Percentiles rank a stretch among this genome's conserved stretches.
Evolutionary conservation across 148 eudicot species (phyloP).

Genomic region (Nyssa sinensis): DNA sequence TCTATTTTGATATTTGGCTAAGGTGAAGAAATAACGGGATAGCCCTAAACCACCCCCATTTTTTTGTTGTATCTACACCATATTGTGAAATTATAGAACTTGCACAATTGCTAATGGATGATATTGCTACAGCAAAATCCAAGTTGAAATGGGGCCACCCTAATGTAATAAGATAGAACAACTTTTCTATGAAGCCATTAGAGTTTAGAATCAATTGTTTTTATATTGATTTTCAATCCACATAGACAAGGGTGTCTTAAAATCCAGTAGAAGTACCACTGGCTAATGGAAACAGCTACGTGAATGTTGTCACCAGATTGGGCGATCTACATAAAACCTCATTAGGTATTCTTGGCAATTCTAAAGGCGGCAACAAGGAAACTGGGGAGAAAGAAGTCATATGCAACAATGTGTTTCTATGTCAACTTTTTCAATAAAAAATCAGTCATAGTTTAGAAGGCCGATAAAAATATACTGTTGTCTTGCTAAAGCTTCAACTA

Average conservation of each 20-base stretch:
- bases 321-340: neutral
- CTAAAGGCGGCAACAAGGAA: neutral
- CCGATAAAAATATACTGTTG: constrained; percentile 3
- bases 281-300: neutral
- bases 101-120: no score
- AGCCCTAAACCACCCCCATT: no score
- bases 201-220: neutral
- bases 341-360: neutral
- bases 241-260: neutral
- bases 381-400: neutral
- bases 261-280: neutral
- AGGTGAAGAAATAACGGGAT: no score
- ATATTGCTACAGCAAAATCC: no score
- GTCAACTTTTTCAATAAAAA: neutral
- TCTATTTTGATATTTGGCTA: no score
- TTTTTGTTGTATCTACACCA: no score
- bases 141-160: no score
- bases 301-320: neutral
- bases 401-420: neutral
- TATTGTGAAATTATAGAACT: no score
- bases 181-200: neutral
- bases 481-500: neutral
- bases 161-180: no score
- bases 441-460: neutral
- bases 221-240: neutral